Conservation (phyloP, 2,329 filamentous ascomycete species). For the Chaetomium sp. region DNA sequence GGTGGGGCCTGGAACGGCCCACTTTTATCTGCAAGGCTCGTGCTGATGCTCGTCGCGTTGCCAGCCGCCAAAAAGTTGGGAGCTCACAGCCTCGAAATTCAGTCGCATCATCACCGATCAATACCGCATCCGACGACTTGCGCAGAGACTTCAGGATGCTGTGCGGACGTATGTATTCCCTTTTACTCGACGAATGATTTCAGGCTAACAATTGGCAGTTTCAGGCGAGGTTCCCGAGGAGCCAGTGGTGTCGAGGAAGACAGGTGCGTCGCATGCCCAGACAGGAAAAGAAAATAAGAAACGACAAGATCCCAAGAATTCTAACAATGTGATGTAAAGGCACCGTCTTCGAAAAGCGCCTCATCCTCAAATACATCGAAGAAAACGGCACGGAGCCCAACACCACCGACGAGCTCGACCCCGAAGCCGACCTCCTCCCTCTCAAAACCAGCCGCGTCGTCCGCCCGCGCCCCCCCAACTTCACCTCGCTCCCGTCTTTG, state of each 20-base stretch:
- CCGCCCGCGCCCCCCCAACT: slow-evolving; percentile 80
- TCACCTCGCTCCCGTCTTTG: slow-evolving; percentile 93
- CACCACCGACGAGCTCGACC: slow-evolving; percentile 74
- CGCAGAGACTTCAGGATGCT: slow-evolving; percentile 23
- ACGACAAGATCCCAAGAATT: too few relatives aligned
- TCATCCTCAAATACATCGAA: slow-evolving; percentile 91
- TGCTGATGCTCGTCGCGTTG: slow-evolving; percentile 1
- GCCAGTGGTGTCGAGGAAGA: slow-evolving; percentile 91
- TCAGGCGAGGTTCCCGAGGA: slow-evolving; percentile 94
- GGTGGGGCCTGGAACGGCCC: too few relatives aligned
- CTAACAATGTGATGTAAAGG: too few relatives aligned
- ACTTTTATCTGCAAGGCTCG: slow-evolving; percentile 4
- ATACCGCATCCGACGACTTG: slow-evolving; percentile 1
- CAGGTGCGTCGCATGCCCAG: slow-evolving; percentile 52
- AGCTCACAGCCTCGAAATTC: slow-evolving; percentile 5
- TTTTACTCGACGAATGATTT: neutral
- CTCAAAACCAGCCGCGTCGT: slow-evolving; percentile 79
- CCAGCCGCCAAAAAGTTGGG: slow-evolving; percentile 19
- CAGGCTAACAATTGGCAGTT: slow-evolving; percentile 47
- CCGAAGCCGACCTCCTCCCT: slow-evolving; percentile 73
- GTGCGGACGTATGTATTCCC: slow-evolving; percentile 25
- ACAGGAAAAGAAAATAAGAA: neutral
- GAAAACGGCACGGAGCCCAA: slow-evolving; percentile 91
- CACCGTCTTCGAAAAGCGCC: slow-evolving; percentile 86
- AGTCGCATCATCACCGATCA: neutral